Conservation (phyloP, 2,329 filamentous ascomycete species). For the Aspergillus persii region DNA sequence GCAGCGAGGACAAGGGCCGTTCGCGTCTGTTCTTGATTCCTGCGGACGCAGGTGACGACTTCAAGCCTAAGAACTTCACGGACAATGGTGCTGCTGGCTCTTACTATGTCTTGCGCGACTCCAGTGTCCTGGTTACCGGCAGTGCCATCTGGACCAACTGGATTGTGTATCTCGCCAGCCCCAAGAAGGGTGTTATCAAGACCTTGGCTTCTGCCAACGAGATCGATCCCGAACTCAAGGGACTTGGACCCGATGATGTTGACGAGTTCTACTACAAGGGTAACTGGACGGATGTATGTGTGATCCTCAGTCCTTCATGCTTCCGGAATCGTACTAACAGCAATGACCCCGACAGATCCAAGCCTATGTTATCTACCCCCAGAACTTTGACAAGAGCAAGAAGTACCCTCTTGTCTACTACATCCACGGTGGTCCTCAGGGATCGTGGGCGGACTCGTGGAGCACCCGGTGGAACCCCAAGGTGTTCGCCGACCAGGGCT, state of each 20-base stretch:
- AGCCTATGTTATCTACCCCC: conserved; percentile 43
- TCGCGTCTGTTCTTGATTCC: conserved; percentile 41
- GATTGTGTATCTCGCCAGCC: conserved; percentile 34
- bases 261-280: conserved; percentile 39
- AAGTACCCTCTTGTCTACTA: conserved; percentile 77
- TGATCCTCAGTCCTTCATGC: background rate
- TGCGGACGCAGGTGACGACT: conserved; percentile 29
- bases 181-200: conserved; percentile 24
- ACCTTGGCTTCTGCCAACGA: conserved; percentile 38
- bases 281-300: conserved; percentile 35
- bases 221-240: conserved; percentile 38
- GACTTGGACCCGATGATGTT: conserved; percentile 33
- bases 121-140: conserved; percentile 33
- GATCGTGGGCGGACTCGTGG: conserved; percentile 73
- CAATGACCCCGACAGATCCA: conserved; percentile 32
- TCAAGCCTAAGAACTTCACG: conserved; percentile 38
- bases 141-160: conserved; percentile 37
- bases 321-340: background rate
- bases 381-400: conserved; percentile 63
- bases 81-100: conserved; percentile 30
- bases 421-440: conserved; percentile 81
- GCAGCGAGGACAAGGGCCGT: conserved; percentile 68
- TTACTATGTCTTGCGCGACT: conserved; percentile 30
- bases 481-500: conserved; percentile 83
- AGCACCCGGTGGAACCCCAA: conserved; percentile 83